Evolutionary conservation across 495 filamentous ascomycete genomes (phyloP).

Genomic region (Penicilliopsis zonata): DNA sequence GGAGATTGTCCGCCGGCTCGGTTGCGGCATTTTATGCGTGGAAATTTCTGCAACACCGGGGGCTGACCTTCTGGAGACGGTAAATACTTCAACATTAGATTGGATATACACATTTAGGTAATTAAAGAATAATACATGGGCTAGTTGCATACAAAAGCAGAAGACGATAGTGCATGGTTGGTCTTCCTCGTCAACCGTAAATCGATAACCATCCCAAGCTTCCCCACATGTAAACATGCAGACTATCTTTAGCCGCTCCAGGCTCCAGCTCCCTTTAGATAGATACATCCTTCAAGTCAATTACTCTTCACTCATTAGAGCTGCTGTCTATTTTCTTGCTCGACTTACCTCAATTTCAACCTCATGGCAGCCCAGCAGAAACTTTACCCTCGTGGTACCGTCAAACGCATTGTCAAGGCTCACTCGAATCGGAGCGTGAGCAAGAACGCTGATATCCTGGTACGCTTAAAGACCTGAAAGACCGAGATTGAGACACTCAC

Average conservation of each 20-base stretch:
- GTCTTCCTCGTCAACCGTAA: too few relatives aligned
- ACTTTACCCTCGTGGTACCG: slow-evolving; percentile 71
- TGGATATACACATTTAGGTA: slow-evolving; percentile 1
- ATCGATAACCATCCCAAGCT: too few relatives aligned
- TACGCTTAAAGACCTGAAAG: too few relatives aligned
- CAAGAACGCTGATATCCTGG: slow-evolving; percentile 81
- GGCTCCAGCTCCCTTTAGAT: too few relatives aligned
- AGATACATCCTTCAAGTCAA: too few relatives aligned
- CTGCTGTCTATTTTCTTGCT: slow-evolving; percentile 3
- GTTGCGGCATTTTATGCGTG: slow-evolving; percentile 19
- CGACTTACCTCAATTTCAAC: background rate
- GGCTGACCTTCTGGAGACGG: background rate
- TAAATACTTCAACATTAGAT: slow-evolving; percentile 1
- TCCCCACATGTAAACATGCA: too few relatives aligned
- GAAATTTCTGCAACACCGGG: slow-evolving; percentile 15
- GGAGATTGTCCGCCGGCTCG: slow-evolving; percentile 24
- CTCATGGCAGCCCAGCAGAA: slow-evolving; percentile 45
- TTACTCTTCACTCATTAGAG: too few relatives aligned
- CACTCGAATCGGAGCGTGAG: slow-evolving; percentile 68
- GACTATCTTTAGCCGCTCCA: too few relatives aligned
- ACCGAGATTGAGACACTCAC: too few relatives aligned
- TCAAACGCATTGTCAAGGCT: slow-evolving; percentile 83
- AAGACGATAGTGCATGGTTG: too few relatives aligned
- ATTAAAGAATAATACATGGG: background rate
- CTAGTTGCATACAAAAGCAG: background rate